Evolutionary conservation across 768 basidiomycete genomes (phyloP).

Genomic region (Phaffia australis): DNA sequence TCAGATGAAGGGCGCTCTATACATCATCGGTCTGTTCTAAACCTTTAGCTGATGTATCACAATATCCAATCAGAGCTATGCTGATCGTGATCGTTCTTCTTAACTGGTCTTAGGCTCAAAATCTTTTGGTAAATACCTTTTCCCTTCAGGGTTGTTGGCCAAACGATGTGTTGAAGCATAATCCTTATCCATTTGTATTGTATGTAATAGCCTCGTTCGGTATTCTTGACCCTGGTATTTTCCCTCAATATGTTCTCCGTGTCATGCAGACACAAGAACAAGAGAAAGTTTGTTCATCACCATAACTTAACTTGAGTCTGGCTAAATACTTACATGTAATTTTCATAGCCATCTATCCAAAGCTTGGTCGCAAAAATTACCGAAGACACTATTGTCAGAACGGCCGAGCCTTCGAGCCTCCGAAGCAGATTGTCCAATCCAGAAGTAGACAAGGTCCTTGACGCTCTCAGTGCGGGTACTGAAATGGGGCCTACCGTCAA

Average conservation of each 20-base stretch:
- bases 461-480: constrained; percentile 1
- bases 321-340: background rate
- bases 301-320: background rate
- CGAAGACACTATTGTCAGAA: constrained; percentile 46
- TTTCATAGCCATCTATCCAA: constrained; percentile 58
- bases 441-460: constrained; percentile 2
- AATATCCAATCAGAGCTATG: background rate
- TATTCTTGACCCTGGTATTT: constrained; percentile 19
- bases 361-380: constrained; percentile 56
- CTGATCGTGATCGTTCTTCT: background rate
- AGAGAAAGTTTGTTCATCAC: constrained; percentile 53
- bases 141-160: background rate
- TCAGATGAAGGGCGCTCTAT: constrained; percentile 82
- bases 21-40: constrained; percentile 50
- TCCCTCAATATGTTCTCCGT: constrained; percentile 18
- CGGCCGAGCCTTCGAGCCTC: constrained; percentile 20
- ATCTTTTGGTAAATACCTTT: background rate
- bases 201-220: constrained; percentile 13
- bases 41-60: background rate
- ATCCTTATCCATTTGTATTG: background rate
- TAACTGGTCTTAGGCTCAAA: background rate
- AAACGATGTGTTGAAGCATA: no score
- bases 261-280: constrained; percentile 39
- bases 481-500: constrained; percentile 4
- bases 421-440: constrained; percentile 4